Evolutionary conservation across 1,284 basidiomycete genomes (phyloP).

Genomic region (Rhizoctonia solani): DNA sequence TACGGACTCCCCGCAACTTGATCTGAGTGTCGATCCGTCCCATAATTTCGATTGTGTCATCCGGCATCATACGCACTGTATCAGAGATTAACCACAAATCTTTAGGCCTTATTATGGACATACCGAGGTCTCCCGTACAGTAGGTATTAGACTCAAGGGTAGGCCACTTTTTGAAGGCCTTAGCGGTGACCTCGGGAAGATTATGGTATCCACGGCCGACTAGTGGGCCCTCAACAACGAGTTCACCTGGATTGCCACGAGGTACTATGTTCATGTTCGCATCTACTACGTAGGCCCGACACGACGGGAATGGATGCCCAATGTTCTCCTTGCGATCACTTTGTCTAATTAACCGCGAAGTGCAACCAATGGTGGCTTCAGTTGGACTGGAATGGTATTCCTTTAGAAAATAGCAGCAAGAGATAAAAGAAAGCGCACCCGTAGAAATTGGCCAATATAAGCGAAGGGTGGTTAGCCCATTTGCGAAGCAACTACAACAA

Average conservation of each 20-base stretch:
- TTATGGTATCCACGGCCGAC: conserved; percentile 58
- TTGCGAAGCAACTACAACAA: conserved; percentile 53
- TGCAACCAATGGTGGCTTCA: conserved; percentile 59
- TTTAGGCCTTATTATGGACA: neutral
- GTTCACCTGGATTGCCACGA: conserved; percentile 55
- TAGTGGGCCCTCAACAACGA: conserved; percentile 57
- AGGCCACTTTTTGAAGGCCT: conserved; percentile 56
- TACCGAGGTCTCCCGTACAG: conserved; percentile 55
- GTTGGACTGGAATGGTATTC: conserved; percentile 45
- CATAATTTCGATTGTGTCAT: conserved; percentile 57
- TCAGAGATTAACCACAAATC: neutral
- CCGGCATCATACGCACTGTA: conserved; percentile 56
- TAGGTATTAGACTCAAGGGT: conserved; percentile 49
- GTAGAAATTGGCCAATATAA: conserved; percentile 57
- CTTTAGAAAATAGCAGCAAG: neutral
- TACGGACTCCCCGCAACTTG: conserved; percentile 59
- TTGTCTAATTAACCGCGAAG: conserved; percentile 52
- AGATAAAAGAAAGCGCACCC: conserved; percentile 46
- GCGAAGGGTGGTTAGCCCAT: conserved; percentile 54
- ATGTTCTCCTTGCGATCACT: conserved; percentile 53
- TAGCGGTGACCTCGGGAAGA: conserved; percentile 52
- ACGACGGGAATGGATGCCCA: conserved; percentile 49
- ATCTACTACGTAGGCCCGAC: conserved; percentile 50
- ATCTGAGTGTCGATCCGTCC: conserved; percentile 62
- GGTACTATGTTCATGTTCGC: conserved; percentile 50